These are phyloP conservation scores for Myriangium duriaei DNA, from an alignment of 2,329 filamentous ascomycete species.

Conservation along the genomic window DNA sequence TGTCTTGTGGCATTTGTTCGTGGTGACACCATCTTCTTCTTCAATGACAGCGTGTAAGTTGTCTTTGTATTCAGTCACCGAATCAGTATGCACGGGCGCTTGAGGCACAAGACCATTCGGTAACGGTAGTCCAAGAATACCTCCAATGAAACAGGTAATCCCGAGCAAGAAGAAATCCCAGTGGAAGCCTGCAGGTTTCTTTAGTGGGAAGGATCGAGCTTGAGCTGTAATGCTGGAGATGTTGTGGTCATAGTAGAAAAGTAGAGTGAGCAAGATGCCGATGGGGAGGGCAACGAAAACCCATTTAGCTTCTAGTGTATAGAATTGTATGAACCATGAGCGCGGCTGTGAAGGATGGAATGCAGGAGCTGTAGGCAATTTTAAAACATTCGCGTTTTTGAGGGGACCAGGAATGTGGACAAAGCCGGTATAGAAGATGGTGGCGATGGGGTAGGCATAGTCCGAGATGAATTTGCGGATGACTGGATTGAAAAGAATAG, in stretches of 20 bases:
- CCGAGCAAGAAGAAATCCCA: conserved; percentile 49
- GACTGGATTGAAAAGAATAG: conserved; percentile 32
- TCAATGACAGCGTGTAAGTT: conserved; percentile 31
- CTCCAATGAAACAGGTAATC: conserved; percentile 42
- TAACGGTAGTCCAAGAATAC: conserved; percentile 44
- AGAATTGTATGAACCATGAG: conserved; percentile 41
- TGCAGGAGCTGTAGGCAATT: conserved; percentile 31
- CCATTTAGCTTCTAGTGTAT: conserved; percentile 39
- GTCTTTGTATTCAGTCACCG: conserved; percentile 31
- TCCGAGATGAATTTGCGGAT: conserved; percentile 38
- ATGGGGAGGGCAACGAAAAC: conserved; percentile 42
- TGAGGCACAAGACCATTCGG: conserved; percentile 49
- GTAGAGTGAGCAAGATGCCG: conserved; percentile 39
- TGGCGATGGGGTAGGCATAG: conserved; percentile 41
- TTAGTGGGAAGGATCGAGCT: conserved; percentile 42
- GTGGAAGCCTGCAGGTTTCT: conserved; percentile 48
- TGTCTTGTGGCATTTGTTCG: conserved; percentile 32
- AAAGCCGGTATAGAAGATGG: conserved; percentile 43
- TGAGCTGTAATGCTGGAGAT: conserved; percentile 45
- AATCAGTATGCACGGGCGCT: conserved; percentile 47
- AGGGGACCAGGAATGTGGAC: conserved; percentile 39
- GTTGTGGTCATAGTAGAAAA: conserved; percentile 47
- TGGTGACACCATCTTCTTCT: conserved; percentile 29
- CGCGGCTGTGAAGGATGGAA: conserved; percentile 37
- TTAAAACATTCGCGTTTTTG: conserved; percentile 28